These are phyloP conservation scores for Leishmania tropica DNA, from an alignment of 208 protist genomes.

Conservation along the genomic window DNA sequence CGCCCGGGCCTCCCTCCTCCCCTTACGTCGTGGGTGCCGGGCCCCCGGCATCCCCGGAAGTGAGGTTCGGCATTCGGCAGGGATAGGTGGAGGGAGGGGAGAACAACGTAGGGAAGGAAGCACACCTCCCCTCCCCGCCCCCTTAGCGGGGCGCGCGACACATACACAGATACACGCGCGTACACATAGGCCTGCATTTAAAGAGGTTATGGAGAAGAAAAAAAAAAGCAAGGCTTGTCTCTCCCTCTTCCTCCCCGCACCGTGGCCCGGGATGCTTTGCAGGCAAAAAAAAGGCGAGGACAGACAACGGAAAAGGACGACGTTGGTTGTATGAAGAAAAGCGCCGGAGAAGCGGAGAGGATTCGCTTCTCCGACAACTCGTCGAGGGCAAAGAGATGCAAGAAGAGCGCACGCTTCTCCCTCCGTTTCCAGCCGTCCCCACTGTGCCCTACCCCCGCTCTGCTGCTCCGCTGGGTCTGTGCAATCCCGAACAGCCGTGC, in stretches of 20 bases:
- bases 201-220: neutral
- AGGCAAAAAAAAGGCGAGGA: neutral
- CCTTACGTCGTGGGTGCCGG: neutral
- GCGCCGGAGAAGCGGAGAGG: neutral
- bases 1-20: neutral
- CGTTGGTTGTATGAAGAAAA: neutral
- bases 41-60: neutral
- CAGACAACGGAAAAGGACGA: neutral
- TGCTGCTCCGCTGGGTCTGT: neutral
- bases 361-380: neutral
- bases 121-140: neutral
- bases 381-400: neutral
- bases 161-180: neutral
- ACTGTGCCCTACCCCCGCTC: neutral
- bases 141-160: neutral
- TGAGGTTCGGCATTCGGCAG: neutral
- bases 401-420: neutral
- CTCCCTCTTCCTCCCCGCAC: neutral
- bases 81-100: neutral
- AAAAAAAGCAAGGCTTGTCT: neutral
- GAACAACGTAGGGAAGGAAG: neutral
- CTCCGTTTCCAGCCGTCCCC: neutral
- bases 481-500: neutral
- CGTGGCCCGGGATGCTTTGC: neutral
- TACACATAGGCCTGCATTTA: neutral